phyloP scores from a whole-genome alignment of 1,284 basidiomycete genomes.

The Testicularia cyperi region DNA sequence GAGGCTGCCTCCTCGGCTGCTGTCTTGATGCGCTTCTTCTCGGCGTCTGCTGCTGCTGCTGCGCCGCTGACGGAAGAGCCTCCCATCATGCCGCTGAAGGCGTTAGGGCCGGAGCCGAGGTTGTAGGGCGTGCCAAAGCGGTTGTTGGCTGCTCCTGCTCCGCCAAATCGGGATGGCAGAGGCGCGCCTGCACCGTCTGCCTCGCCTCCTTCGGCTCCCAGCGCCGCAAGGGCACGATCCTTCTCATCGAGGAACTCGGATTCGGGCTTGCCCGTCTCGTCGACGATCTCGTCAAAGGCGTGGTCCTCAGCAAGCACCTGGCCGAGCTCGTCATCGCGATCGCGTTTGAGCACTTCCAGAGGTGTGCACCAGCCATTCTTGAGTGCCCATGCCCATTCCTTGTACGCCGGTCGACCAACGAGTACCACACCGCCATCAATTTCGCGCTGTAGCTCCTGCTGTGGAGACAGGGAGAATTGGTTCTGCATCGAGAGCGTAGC shows the following conservation, averaged over 20 bases:
- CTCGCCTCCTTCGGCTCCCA: conserved; percentile 29
- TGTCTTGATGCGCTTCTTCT: conserved; percentile 16
- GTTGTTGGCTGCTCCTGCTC: conserved; percentile 2
- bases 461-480: conserved; percentile 67
- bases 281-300: conserved; percentile 71
- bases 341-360: conserved; percentile 67
- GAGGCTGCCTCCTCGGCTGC: conserved; percentile 41
- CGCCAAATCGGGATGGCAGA: conserved; percentile 21
- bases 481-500: conserved; percentile 63
- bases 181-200: conserved; percentile 37
- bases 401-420: conserved; percentile 86
- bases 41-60: conserved; percentile 32
- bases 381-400: conserved; percentile 89
- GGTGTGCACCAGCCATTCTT: conserved; percentile 74
- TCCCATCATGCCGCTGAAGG: conserved; percentile 27
- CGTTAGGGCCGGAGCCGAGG: conserved; percentile 19
- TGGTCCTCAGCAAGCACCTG: conserved; percentile 72
- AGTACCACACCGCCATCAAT: conserved; percentile 81
- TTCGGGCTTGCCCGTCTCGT: not conserved
- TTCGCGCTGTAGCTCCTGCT: conserved; percentile 68
- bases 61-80: too few relatives aligned
- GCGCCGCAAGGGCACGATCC: conserved; percentile 11
- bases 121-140: conserved; percentile 18
- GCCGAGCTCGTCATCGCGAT: conserved; percentile 71
- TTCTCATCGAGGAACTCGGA: conserved; percentile 38